These are phyloP conservation scores for Wallacemonas rigidus DNA, from an alignment of 208 protist genomes.

Conservation along the genomic window DNA sequence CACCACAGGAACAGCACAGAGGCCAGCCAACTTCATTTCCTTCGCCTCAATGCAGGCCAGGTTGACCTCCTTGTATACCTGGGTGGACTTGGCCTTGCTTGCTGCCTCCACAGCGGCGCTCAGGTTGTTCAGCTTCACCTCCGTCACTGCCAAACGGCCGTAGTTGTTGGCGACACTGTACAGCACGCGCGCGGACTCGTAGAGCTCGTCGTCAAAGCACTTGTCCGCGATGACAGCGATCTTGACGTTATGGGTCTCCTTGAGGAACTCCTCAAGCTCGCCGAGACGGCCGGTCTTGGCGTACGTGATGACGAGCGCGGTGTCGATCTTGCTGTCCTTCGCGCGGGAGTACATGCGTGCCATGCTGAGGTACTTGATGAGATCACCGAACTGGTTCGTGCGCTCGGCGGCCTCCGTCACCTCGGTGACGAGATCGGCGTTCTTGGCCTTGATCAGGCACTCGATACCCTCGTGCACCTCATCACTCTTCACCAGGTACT, in stretches of 20 bases:
- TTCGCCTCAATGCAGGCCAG: conserved; percentile 97
- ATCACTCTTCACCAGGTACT: conserved; percentile 92
- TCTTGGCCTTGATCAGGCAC: conserved; percentile 98
- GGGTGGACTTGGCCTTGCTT: conserved; percentile 96
- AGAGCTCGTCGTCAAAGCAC: conserved; percentile 98
- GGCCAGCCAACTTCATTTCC: conserved; percentile 98
- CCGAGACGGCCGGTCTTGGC: conserved; percentile 96
- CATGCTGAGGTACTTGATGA: conserved; percentile 99
- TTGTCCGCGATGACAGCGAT: conserved; percentile 97
- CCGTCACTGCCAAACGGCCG: conserved; percentile 93
- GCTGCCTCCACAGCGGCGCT: conserved; percentile 98
- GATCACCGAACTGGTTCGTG: conserved; percentile 92
- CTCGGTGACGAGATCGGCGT: conserved; percentile 90
- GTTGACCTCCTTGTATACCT: conserved; percentile 97
- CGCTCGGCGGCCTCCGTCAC: conserved; percentile 94
- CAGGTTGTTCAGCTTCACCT: conserved; percentile 96
- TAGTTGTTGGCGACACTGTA: conserved; percentile 98
- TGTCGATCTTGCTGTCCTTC: conserved; percentile 97
- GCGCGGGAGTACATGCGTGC: conserved; percentile 89
- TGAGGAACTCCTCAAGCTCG: conserved; percentile 99
- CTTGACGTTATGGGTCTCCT: conserved; percentile 96
- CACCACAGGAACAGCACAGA: conserved; percentile 98
- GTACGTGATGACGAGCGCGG: conserved; percentile 97
- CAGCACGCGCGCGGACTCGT: conserved; percentile 98
- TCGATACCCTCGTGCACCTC: conserved; percentile 97